Evolutionary conservation across 1,139 yeast genomes (phyloP), one percentile per base, ranked within the genome.

Genomic region (Geotrichum klebahnii): DNA sequence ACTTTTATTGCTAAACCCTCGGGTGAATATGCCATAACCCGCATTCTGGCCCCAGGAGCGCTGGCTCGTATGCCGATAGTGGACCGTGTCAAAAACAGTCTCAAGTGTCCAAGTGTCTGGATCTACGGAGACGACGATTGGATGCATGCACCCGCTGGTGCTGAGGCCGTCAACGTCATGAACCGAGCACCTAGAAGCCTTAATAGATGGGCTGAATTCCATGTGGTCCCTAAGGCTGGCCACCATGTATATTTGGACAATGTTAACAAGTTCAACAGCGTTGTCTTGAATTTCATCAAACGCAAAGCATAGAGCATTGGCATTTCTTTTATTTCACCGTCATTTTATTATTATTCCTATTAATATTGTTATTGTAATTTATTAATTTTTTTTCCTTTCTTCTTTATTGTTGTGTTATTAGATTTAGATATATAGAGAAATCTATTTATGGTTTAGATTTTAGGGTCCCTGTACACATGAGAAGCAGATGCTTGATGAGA

Each of bases 61-160:
- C 77, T 81, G 4, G 87, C 90, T 16, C 78, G 82, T 49, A 77
- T 80, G 68, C 96, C 96, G 1, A 72, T 89, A 49, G 70, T 78
- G 56, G 95, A 88, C 62, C 77, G 85, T 53, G 69, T 83, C 38
- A 59, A 65, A 0, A 57, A 63, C 1, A 61, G 37, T 36, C 41
- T 78, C 29, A 61, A 69, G 33, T 73, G 74, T 24, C 77, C 78
- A 29, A 71, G 78, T 16, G 63, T 79, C 2, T 74, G 89, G 67
- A 65, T 87, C 43, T 89, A 88, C 63, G 97, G 97, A 0, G 82
- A 84, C 56, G 79, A 74, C 56, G 97, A 89, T 64, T 89, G 92
- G 77, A 89, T 89, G 97, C 84, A 85, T 62, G 70, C 77, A 1
- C 77, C 76, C 40, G 92, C 94, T 0, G 96, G 96, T 0, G 59